Evolutionary conservation across 2,329 filamentous ascomycete species (phyloP), one percentile per base, ranked within the genome.

Genomic region (Alternaria metachromatica): DNA sequence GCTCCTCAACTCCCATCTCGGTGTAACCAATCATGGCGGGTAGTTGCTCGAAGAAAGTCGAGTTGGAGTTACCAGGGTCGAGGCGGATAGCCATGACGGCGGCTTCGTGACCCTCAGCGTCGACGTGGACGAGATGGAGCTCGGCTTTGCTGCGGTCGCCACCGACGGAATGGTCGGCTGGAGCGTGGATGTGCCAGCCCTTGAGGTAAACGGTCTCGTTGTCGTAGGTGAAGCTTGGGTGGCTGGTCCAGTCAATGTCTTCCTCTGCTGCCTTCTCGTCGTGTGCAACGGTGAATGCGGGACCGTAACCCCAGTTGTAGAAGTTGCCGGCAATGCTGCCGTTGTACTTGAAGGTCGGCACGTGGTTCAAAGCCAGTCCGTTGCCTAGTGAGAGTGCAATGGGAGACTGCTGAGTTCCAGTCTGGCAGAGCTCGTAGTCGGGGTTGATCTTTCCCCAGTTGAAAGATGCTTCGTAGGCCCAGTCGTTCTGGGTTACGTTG

Each of bases 171-270:
- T 87, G 85, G 60, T 86, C 84, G 6, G 83, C 83, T 0, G 85
- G 84, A 0, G 83, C 71, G 68, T 87, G 85, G 53, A 85, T 82
- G 75, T 86, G 85, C 83, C 84, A 86, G 50, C 83, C 83, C 44
- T 76, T 79, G 9, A 86, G 76, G 69, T 84, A 86, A 21, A 83
- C 77, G 1, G 82, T 85, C 63, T 80, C 75, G 70, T 84, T 81
- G 56, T 85, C 82, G 71, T 81, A 85, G 2, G 75, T 79, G 61
- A 86, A 74, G 48, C 77, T 77, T 3, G 84, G 83, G 26, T 81
- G 76, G 2, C 65, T 69, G 6, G 78, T 81, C 64, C 80, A 81
- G 28, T 79, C 77, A 30, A 55, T 44, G n/a, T 44, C 23, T 20
- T 41, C 53, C 18, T 55, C 53, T 18, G 21, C 21, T 55, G 10